A percentile compares a stretch with the other conserved stretches of the same genome.
Evolutionary conservation across 768 basidiomycete species (phyloP).

Genomic region (Kwoniella mangroviensis): DNA sequence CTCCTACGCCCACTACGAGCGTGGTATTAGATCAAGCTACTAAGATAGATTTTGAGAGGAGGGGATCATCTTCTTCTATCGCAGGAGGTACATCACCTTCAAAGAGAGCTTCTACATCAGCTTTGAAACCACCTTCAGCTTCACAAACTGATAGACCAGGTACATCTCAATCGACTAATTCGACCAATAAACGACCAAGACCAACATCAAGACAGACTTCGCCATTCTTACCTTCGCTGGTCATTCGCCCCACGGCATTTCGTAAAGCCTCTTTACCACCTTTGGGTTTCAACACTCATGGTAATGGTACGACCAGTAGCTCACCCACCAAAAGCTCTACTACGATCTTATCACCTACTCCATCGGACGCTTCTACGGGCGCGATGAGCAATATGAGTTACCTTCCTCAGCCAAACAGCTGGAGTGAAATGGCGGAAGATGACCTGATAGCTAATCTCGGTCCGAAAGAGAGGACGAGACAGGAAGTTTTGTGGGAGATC

Average conservation of each 20-base stretch:
- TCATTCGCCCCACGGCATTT: constrained; percentile 16
- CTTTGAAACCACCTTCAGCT: constrained; percentile 9
- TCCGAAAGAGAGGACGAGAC: constrained; percentile 89
- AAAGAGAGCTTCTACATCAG: constrained; percentile 16
- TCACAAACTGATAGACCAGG: constrained; percentile 9
- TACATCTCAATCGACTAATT: constrained; percentile 15
- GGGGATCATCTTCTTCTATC: neutral
- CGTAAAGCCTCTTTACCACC: constrained; percentile 38
- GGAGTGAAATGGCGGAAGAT: constrained; percentile 93
- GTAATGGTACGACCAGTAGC: constrained; percentile 1
- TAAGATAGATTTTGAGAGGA: constrained; percentile 5
- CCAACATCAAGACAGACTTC: constrained; percentile 25
- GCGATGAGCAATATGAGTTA: constrained; percentile 35
- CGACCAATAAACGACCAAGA: constrained; percentile 13
- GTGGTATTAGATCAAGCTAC: constrained; percentile 32
- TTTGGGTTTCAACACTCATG: neutral
- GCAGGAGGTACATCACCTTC: constrained; percentile 14
- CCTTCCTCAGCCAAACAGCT: constrained; percentile 58
- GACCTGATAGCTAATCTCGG: constrained; percentile 91
- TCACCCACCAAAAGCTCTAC: constrained; percentile 29
- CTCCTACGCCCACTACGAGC: constrained; percentile 43
- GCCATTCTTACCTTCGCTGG: constrained; percentile 24
- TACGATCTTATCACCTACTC: constrained; percentile 31
- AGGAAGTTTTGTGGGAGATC: constrained; percentile 96
- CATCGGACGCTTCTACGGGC: constrained; percentile 29